Base-by-base conservation (phyloP, 192 early-diverging fungal genomes). In the Linnemannia hyalina region DNA sequence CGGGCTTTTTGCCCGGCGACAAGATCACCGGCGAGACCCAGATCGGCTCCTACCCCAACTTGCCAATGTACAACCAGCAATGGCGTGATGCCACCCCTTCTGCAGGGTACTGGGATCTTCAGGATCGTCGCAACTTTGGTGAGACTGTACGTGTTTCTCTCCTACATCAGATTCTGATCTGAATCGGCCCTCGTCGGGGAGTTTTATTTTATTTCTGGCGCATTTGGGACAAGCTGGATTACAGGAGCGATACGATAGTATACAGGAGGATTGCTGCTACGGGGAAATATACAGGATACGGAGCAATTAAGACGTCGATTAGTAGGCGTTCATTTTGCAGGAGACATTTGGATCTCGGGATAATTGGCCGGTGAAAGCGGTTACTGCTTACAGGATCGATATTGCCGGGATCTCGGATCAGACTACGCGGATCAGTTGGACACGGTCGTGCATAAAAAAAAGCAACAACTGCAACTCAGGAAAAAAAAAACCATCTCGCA, bases 71-170 rank as follows among this genome's bases (percentile, higher is more conserved):
- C 84, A 93, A 90, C 80, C 82, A 90, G 40, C 92, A 95, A 81
- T 88, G 87, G 46, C 91, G 94, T 81, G 90, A 91, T 74, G 92
- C 91, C 60, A 89, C 81, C 68, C 36, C 75, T 13, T 77, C 84
- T 0, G 78, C 79, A 22, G 95, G 94, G 57, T 95, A 93, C 92
- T 91, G 90, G 91, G 93, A 95, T 89, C 86, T 89, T 75, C 95
- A 95, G 89, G 94, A 93, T 82, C 90, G 93, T 72, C 91, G 95
- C 71, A 95, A 95, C 91, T 95, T 93, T 90, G 95, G 94, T 36
- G 95, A 95, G 81, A 85, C 90, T 55, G 92, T 93, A 90, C 87
- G 83, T 80, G 42, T 41, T 63, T 35, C 49, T 44, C 13, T 3
- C 20, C 16, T 52, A 52, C 49, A 20, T 52, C 49, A 57, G n/a